Evolutionary conservation across 2,329 filamentous ascomycete species (phyloP).

Genomic region (Talaromyces albobiverticillius): DNA sequence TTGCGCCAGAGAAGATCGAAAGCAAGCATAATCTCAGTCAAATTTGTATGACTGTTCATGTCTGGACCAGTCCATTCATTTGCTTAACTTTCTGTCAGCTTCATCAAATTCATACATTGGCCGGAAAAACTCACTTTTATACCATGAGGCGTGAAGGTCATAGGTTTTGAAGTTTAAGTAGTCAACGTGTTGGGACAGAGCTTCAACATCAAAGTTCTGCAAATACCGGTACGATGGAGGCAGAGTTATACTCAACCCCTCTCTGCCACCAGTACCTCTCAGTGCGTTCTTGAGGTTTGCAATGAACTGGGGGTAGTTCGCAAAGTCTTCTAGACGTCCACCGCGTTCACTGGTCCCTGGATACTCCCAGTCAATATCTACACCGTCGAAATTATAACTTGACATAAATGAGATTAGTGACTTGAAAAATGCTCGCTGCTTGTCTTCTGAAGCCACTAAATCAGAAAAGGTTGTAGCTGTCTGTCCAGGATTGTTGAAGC

Average conservation of each 20-base stretch:
- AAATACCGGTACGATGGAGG: slow-evolving; percentile 19
- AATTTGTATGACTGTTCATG: slow-evolving; percentile 25
- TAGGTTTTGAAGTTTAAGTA: slow-evolving; percentile 11
- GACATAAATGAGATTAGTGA: slow-evolving; percentile 13
- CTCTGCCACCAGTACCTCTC: neutral
- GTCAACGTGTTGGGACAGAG: neutral
- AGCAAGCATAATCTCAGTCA: slow-evolving; percentile 29
- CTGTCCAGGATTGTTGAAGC: slow-evolving; percentile 12
- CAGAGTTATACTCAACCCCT: slow-evolving; percentile 6
- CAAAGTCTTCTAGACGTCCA: slow-evolving; percentile 8
- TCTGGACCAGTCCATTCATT: neutral
- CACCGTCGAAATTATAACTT: slow-evolving; percentile 21
- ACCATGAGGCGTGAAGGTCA: slow-evolving; percentile 24
- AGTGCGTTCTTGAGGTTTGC: slow-evolving; percentile 6
- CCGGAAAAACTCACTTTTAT: neutral
- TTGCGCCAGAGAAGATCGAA: slow-evolving; percentile 27
- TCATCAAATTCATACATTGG: neutral
- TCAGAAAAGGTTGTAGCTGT: slow-evolving; percentile 1
- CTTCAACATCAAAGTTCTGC: slow-evolving; percentile 24
- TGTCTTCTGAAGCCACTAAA: slow-evolving; percentile 17
- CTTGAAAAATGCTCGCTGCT: slow-evolving; percentile 32
- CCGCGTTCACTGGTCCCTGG: neutral
- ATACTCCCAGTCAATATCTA: slow-evolving; percentile 22
- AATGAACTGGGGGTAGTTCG: slow-evolving; percentile 7
- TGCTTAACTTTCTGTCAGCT: neutral